Evolutionary conservation across 2,329 filamentous ascomycete species (phyloP), one percentile per base, ranked within the genome.

Genomic region (Cladosporium sp.): DNA sequence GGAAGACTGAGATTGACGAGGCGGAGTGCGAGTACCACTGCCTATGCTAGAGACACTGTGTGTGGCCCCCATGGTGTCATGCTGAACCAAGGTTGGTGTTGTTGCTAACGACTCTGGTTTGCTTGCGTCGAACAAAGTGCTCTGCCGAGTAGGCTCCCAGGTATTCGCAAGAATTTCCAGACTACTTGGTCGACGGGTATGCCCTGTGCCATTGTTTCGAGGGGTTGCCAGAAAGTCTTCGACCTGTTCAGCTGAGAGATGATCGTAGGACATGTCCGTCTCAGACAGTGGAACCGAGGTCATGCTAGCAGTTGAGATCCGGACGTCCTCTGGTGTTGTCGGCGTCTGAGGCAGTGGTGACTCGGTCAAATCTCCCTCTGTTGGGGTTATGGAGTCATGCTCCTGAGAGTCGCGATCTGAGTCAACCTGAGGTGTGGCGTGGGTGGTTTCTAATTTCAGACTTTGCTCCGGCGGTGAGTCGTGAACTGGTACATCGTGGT

Each of bases 121-220:
- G 16, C 43, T 49, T 13, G 53, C 57, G 52, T 65, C 63, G 43
- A 65, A 66, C 19, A 66, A 43, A 4, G 63, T 65, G 41, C 58
- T 63, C 53, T 59, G 48, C 51, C 59, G 13, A 22, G 55, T 11
- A 49, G 55, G 59, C n/a, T 41, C 52, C 56, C 60, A 63, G 16
- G 54, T 57, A 50, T 63, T 64, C 48, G 62, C 57, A 41, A 66
- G 41, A 19, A 65, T 65, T 49, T 66, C 64, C 18, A 66, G 51
- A 45, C 60, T 64, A 51, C 59, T 63, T 5, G 61, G 58, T 40
- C 62, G 64, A 4, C 63, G 54, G 27, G 59, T 49, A 49, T 66
- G 62, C 29, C 56, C 41, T 19, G 49, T 57, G 42, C 57, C 54
- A 19, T 50, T 56, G 18, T 60, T 61, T 11, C 59, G 52, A 30